phyloP scores from a whole-genome alignment of 768 basidiomycete genomes.

The Kwoniella mangroviensis region DNA sequence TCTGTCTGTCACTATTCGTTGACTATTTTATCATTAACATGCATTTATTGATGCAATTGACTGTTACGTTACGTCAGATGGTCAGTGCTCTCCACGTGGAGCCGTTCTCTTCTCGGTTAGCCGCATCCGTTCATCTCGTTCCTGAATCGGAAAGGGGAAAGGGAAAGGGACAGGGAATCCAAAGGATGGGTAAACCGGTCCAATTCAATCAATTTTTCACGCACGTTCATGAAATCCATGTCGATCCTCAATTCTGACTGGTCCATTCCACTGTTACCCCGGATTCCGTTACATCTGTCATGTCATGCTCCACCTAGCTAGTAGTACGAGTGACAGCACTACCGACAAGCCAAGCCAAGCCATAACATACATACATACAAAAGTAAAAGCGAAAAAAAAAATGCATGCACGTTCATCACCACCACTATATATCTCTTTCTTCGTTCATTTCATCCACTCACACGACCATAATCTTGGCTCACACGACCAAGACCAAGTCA shows the following conservation, averaged over 20 bases:
- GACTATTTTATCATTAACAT: too few relatives aligned
- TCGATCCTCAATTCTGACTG: slow-evolving; percentile 19
- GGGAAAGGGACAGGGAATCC: neutral
- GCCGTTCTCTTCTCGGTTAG: neutral
- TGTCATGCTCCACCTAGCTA: slow-evolving; percentile 7
- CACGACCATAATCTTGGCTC: slow-evolving; percentile 9
- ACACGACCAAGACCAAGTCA: slow-evolving; percentile 14
- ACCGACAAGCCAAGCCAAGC: neutral
- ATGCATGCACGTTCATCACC: neutral
- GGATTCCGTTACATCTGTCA: neutral
- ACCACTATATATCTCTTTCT: neutral
- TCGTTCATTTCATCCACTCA: neutral
- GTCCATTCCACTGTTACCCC: neutral
- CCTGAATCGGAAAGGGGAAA: neutral
- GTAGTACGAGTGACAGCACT: too few relatives aligned
- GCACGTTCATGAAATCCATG: slow-evolving; percentile 20
- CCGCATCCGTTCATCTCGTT: neutral
- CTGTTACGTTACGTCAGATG: neutral
- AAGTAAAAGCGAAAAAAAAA: too few relatives aligned
- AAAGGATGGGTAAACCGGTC: neutral
- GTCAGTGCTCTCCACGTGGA: neutral
- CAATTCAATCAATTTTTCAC: neutral
- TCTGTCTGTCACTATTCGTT: too few relatives aligned
- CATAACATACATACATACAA: slow-evolving; percentile 2
- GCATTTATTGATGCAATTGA: too few relatives aligned